Evolutionary conservation across 495 filamentous ascomycete genomes (phyloP).

Genomic region (Penicillium coffeae): DNA sequence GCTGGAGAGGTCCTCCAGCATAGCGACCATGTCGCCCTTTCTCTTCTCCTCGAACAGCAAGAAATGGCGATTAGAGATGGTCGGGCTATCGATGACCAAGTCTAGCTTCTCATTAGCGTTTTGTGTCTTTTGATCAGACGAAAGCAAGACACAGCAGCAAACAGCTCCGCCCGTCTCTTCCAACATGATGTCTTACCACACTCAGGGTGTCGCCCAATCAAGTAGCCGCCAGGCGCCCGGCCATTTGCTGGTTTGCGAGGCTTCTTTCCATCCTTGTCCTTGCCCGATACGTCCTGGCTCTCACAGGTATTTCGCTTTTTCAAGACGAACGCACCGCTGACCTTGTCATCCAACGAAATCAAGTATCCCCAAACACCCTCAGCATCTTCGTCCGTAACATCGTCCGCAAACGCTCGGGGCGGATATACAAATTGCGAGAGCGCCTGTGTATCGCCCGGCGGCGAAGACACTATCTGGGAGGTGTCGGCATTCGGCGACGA

Average conservation of each 20-base stretch:
- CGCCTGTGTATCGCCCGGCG: slow-evolving; percentile 60
- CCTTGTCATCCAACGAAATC: slow-evolving; percentile 68
- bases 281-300: slow-evolving; percentile 34
- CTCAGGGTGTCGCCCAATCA: slow-evolving; percentile 90
- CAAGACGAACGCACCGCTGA: slow-evolving; percentile 69
- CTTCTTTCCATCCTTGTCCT: slow-evolving; percentile 37
- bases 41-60: slow-evolving; percentile 85
- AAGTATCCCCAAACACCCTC: slow-evolving; percentile 97
- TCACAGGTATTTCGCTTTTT: slow-evolving; percentile 65
- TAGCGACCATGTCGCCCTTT: slow-evolving; percentile 70
- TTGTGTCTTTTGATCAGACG: background rate
- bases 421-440: slow-evolving; percentile 77
- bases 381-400: slow-evolving; percentile 73
- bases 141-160: background rate
- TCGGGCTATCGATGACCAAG: slow-evolving; percentile 68
- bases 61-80: slow-evolving; percentile 95
- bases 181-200: slow-evolving; percentile 62
- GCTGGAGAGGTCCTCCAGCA: slow-evolving; percentile 89
- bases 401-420: slow-evolving; percentile 68
- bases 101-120: slow-evolving; percentile 46
- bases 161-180: background rate
- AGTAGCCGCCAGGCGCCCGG: slow-evolving; percentile 73
- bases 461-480: slow-evolving; percentile 65
- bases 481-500: slow-evolving; percentile 53
- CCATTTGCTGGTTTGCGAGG: slow-evolving; percentile 30